These are phyloP conservation scores for Fallopia convolvulus DNA, from an alignment of 148 eudicot genomes.

Conservation along the genomic window DNA sequence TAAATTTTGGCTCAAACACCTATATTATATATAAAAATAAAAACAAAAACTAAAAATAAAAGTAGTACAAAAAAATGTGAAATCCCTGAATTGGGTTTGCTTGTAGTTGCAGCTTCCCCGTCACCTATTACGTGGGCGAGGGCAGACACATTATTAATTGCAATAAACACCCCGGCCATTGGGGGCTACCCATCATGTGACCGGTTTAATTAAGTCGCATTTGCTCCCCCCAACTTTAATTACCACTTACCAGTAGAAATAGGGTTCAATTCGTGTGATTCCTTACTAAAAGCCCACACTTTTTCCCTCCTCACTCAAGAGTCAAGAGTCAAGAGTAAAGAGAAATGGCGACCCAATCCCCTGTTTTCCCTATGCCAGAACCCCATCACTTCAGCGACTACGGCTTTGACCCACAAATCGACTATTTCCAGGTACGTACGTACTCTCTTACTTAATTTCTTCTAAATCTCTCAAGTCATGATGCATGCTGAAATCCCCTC, in stretches of 20 bases:
- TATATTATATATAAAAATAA: too few relatives aligned
- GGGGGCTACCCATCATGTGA: background rate
- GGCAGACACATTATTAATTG: background rate
- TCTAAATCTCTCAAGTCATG: too few relatives aligned
- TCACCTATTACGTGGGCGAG: background rate
- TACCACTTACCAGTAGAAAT: too few relatives aligned
- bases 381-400: constrained; percentile 83
- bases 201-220: background rate
- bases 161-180: background rate
- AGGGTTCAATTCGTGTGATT: background rate
- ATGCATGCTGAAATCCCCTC: too few relatives aligned
- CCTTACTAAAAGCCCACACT: background rate
- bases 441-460: background rate
- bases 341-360: constrained; percentile 35
- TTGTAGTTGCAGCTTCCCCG: background rate
- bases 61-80: too few relatives aligned
- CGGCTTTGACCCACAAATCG: constrained; percentile 80
- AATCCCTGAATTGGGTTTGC: background rate
- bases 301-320: background rate
- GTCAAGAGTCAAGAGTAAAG: too few relatives aligned
- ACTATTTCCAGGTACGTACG: constrained; percentile 63
- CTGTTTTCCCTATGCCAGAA: constrained; percentile 51
- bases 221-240: background rate
- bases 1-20: too few relatives aligned
- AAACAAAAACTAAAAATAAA: too few relatives aligned